Conservation (phyloP, 2,329 filamentous ascomycete genomes). For the Uncinocarpus reesii region DNA sequence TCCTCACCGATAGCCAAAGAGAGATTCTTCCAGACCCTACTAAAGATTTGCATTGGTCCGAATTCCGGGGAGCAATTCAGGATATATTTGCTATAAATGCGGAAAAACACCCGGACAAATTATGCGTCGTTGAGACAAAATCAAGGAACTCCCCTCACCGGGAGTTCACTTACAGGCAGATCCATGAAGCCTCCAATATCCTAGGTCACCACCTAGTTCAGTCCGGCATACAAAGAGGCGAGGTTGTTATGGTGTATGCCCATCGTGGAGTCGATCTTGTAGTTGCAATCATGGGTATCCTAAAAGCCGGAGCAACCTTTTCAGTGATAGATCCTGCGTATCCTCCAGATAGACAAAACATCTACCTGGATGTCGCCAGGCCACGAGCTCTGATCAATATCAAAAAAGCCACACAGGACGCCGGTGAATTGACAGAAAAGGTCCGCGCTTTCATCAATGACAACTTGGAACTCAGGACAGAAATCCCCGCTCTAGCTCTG, state of each 20-base stretch:
- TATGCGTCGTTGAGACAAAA: constrained; percentile 58
- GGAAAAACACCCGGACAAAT: constrained; percentile 54
- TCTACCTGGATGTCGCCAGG: constrained; percentile 70
- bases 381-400: constrained; percentile 65
- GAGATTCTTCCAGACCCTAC: constrained; percentile 33
- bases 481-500: constrained; percentile 64
- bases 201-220: constrained; percentile 69
- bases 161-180: constrained; percentile 72
- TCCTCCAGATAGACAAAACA: constrained; percentile 67
- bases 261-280: constrained; percentile 70
- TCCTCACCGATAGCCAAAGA: constrained; percentile 22
- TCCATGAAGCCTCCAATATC: constrained; percentile 71
- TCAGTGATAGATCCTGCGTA: constrained; percentile 68
- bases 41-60: constrained; percentile 37
- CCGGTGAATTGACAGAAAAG: constrained; percentile 50
- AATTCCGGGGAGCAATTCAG: constrained; percentile 31
- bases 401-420: constrained; percentile 58
- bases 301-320: constrained; percentile 51
- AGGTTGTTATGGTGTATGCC: constrained; percentile 89
- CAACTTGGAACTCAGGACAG: constrained; percentile 60
- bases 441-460: constrained; percentile 60
- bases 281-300: constrained; percentile 67
- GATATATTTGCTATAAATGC: constrained; percentile 36
- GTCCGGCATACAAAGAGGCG: constrained; percentile 62
- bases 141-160: constrained; percentile 46